Base-by-base conservation (phyloP, 495 filamentous ascomycete genomes). In the Xylaria nigripes region DNA sequence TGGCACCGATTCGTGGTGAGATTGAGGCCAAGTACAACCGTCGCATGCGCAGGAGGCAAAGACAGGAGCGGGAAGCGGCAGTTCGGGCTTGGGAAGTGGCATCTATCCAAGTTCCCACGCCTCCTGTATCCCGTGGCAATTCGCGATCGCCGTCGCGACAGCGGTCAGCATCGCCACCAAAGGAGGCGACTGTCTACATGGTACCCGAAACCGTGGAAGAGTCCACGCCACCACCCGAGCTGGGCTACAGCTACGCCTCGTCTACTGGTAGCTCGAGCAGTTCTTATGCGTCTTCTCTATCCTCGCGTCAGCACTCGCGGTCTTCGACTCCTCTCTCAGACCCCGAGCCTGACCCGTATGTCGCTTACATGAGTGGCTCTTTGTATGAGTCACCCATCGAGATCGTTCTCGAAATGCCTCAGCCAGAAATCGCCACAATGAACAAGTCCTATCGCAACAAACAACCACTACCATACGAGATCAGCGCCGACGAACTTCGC, bases 1-100 rank as follows among this genome's bases (percentile, higher is more conserved):
- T 98, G 19, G 81, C 79, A 13, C 91, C 91, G 27, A 89, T 96
- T 66, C 86, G 89, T 52, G 48, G 64, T 36, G 68, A 72, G 38
- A 61, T 76, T 32, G 60, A 66, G 60, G 62, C 62, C 18, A 58
- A 68, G 49, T 64, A 74, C 61, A 52, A 55, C 44, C 69, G 73
- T 71, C 64, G 72, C 68, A 54, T 69, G 68, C 72, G 71, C 62
- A 67, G 61, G 60, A 58, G 65, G 38, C 62, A 67, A 32, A 62
- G 58, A 22, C 62, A 66, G 41, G 56, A 69, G 46, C 60, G 59
- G 15, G 60, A 57, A 45, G 55, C 57, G 21, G 57, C 58, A 40
- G 47, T 58, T 50, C 46, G 59, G 59, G 30, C 34, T 18, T 58
- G 38, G 50, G 36, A 18, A 40, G 8, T 40, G n/a, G 45, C 64